Evolutionary conservation across 192 early-diverging fungal species (phyloP).

Genomic region (Ramicandelaber brevisporus): DNA sequence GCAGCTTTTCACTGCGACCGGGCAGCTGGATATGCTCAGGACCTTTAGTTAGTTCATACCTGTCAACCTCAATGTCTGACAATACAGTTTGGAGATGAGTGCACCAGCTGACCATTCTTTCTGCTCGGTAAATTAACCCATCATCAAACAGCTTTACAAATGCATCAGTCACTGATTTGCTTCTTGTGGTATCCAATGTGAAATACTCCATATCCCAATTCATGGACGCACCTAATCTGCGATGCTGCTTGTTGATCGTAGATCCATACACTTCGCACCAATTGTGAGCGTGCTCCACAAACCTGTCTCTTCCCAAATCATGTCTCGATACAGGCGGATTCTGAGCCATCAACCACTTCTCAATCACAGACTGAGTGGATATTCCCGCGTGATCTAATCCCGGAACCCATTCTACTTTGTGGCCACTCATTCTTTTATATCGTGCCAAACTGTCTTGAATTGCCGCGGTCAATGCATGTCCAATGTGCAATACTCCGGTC

Average conservation of each 20-base stretch:
- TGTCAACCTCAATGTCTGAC: constrained; percentile 90
- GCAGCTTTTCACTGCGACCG: constrained; percentile 46
- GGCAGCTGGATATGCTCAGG: constrained; percentile 44
- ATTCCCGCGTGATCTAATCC: constrained; percentile 98
- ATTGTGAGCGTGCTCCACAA: constrained; percentile 60
- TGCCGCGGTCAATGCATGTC: constrained; percentile 76
- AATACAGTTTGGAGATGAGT: constrained; percentile 80
- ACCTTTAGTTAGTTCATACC: constrained; percentile 48
- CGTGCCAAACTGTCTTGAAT: constrained; percentile 57
- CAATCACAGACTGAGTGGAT: constrained; percentile 86
- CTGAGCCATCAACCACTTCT: constrained; percentile 40
- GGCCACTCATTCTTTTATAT: constrained; percentile 79
- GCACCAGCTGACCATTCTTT: constrained; percentile 89
- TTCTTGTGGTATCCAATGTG: constrained; percentile 64
- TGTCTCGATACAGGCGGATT: constrained; percentile 38
- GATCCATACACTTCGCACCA: constrained; percentile 63
- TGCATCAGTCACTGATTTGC: constrained; percentile 58
- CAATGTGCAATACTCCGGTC: constrained; percentile 81
- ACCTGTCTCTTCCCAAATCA: constrained; percentile 62
- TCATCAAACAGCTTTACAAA: constrained; percentile 74
- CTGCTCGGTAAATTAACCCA: constrained; percentile 74
- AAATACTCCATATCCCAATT: constrained; percentile 72
- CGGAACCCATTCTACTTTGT: constrained; percentile 68
- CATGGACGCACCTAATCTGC: constrained; percentile 57
- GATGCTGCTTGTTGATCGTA: constrained; percentile 60